Evolutionary conservation across 164 flowering plant genomes (phyloP).

Genomic region (Litsea cubeba): DNA sequence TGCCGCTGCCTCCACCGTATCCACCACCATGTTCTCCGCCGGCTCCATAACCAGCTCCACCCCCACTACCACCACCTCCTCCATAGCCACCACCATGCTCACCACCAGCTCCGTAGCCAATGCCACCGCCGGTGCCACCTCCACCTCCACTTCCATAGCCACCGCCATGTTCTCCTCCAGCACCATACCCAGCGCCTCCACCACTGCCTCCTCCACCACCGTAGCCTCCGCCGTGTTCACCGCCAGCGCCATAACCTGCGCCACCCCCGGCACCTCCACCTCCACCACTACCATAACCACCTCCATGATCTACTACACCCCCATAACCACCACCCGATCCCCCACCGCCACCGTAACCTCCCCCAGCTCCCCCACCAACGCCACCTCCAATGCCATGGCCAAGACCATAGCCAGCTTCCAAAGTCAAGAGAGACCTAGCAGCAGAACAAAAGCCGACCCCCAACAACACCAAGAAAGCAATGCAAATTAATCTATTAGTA

Average conservation of each 20-base stretch:
- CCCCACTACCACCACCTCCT: conserved; percentile 29
- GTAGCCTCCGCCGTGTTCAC: conserved; percentile 12
- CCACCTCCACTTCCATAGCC: background rate
- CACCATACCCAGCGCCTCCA: conserved; percentile 10
- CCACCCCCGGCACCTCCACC: background rate
- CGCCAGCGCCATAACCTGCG: conserved; percentile 6
- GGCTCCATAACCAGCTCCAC: conserved; percentile 15
- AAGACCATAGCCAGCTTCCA: conserved; percentile 11
- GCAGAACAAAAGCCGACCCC: conserved; percentile 23
- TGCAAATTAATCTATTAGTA: conserved; percentile 4
- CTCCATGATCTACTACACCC: conserved; percentile 1
- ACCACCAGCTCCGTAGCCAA: conserved; percentile 16
- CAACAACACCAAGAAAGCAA: conserved; percentile 21
- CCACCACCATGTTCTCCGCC: conserved; percentile 11
- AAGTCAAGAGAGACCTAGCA: conserved; percentile 25
- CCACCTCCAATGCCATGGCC: conserved; percentile 15
- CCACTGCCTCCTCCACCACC: conserved; percentile 16
- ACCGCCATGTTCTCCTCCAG: background rate
- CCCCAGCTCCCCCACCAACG: background rate
- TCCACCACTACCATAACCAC: conserved; percentile 1
- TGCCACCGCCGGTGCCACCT: conserved; percentile 12
- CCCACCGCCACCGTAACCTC: background rate
- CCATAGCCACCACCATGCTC: conserved; percentile 21
- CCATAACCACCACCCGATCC: conserved; percentile 5
- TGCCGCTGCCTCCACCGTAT: conserved; percentile 12